Evolutionary conservation across 768 basidiomycete species (phyloP).

Genomic region (Lepiota venenata): DNA sequence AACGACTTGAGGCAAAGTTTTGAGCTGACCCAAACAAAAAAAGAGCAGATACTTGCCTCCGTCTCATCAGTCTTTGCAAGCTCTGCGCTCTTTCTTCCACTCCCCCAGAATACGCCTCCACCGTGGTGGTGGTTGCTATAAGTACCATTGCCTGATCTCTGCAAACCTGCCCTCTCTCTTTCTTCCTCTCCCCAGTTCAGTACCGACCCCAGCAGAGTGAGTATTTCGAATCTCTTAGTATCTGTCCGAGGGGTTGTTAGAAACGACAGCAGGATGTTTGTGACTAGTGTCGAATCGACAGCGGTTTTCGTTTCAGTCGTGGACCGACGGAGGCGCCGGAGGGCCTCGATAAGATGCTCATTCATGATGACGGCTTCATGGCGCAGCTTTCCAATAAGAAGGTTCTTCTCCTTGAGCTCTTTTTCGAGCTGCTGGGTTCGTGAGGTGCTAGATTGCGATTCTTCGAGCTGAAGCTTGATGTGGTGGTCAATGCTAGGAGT

Average conservation of each 20-base stretch:
- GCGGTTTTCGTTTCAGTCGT: slow-evolving; percentile 72
- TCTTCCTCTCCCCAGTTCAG: slow-evolving; percentile 92
- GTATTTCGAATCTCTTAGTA: slow-evolving; percentile 95
- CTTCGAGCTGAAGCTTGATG: slow-evolving; percentile 70
- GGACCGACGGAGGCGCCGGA: slow-evolving; percentile 87
- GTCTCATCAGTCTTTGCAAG: slow-evolving; percentile 81
- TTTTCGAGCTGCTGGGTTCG: slow-evolving; percentile 75
- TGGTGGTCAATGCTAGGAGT: slow-evolving; percentile 2
- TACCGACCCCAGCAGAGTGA: slow-evolving; percentile 82
- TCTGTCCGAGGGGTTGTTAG: slow-evolving; percentile 88
- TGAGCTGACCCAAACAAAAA: background rate
- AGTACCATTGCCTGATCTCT: slow-evolving; percentile 37
- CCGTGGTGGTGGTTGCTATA: slow-evolving; percentile 11
- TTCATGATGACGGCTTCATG: slow-evolving; percentile 98
- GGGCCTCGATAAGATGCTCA: slow-evolving; percentile 95
- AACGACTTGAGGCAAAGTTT: slow-evolving; percentile 68
- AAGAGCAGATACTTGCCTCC: slow-evolving; percentile 47
- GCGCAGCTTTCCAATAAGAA: slow-evolving; percentile 91
- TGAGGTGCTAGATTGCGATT: slow-evolving; percentile 61
- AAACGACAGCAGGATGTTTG: slow-evolving; percentile 90
- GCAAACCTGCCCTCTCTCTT: slow-evolving; percentile 87
- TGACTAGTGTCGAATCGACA: slow-evolving; percentile 91
- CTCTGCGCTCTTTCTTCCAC: slow-evolving; percentile 45
- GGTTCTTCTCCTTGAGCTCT: slow-evolving; percentile 92
- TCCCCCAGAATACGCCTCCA: slow-evolving; percentile 38